Evolutionary conservation across 768 basidiomycete species (phyloP), one percentile per base, ranked within the genome.

Genomic region (Calocybe gangraenosa): DNA sequence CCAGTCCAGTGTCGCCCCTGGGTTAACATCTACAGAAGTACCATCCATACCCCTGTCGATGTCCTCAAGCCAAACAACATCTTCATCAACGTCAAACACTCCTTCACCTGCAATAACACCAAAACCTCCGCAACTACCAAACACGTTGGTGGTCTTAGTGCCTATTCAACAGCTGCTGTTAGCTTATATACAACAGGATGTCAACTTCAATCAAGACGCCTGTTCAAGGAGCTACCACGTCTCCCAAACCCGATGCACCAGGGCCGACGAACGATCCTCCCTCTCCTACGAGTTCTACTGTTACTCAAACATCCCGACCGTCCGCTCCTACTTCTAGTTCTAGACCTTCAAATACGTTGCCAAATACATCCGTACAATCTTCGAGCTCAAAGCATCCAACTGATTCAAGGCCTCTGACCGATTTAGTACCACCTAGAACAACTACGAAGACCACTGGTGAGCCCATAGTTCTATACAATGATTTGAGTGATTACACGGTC

Each of bases 401-500:
- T 11, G 11, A 28, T 28, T 11, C 11, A 2, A n/a, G 11, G 25
- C 25, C 25, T 28, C 25, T 11, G 25, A 11, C 25, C 25, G 11
- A 28, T 28, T 11, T 28, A 2, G 15, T 15, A 11, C 22, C 34
- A n/a, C 34, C 42, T 1, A 43, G 15, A n/a, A 40, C 39, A 7
- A 40, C 9, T 13, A 41, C 33, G 4, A 44, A 32, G 18, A 23
- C 42, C 22, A 15, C 33, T 31, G 41, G 51, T 49, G 14, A 47
- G 48, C 34, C 6, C 13, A 33, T 22, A 10, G 2, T 10, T 39
- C 8, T 33, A 20, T 42, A 4, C 8, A 32, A 35, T 22, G 8
- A 30, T 15, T 37, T 6, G 14, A 17, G 7, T 37, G 37, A 44
- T 18, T n/a, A 7, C 34, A 14, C 5, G 7, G 20, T 18, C 28